Evolutionary conservation across 805 yeast species (phyloP).

Genomic region (Tetrapisispora pingtungensis): DNA sequence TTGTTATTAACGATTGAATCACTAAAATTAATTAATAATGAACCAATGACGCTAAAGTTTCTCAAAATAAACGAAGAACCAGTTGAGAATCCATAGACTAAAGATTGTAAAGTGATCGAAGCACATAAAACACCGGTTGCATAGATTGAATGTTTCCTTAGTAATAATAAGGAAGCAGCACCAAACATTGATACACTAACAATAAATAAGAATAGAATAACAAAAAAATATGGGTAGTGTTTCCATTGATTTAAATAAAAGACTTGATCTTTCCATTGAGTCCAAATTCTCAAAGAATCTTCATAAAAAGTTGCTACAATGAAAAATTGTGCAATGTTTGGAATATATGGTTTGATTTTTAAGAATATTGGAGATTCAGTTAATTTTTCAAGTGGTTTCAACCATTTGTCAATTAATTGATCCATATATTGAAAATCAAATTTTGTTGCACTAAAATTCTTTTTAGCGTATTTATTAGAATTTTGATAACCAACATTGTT

Average conservation of each 20-base stretch:
- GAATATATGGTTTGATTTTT: conserved; percentile 59
- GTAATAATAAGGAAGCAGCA: conserved; percentile 63
- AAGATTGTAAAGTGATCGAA: conserved; percentile 73
- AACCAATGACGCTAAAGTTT: conserved; percentile 86
- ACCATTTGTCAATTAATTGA: conserved; percentile 1
- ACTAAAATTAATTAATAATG: conserved; percentile 74
- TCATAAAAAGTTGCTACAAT: conserved; percentile 92
- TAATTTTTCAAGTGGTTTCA: conserved; percentile 36
- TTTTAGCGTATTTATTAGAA: background rate
- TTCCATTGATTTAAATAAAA: conserved; percentile 73
- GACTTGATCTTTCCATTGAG: conserved; percentile 90
- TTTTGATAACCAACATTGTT: conserved; percentile 1
- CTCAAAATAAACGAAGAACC: conserved; percentile 77
- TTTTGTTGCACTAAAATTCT: background rate
- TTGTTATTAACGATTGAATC: conserved; percentile 74
- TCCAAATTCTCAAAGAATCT: conserved; percentile 70
- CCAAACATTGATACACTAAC: conserved; percentile 61
- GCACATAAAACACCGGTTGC: conserved; percentile 61
- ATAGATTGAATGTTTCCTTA: conserved; percentile 55
- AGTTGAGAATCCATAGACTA: conserved; percentile 77
- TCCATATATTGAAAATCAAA: conserved; percentile 1
- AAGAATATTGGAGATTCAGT: conserved; percentile 42
- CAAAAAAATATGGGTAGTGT: conserved; percentile 67
- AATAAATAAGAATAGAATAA: conserved; percentile 53
- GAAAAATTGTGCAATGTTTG: conserved; percentile 77